phyloP scores from a whole-genome alignment of 805 yeast species.

The Saccharomycopsis synnaedendra region DNA sequence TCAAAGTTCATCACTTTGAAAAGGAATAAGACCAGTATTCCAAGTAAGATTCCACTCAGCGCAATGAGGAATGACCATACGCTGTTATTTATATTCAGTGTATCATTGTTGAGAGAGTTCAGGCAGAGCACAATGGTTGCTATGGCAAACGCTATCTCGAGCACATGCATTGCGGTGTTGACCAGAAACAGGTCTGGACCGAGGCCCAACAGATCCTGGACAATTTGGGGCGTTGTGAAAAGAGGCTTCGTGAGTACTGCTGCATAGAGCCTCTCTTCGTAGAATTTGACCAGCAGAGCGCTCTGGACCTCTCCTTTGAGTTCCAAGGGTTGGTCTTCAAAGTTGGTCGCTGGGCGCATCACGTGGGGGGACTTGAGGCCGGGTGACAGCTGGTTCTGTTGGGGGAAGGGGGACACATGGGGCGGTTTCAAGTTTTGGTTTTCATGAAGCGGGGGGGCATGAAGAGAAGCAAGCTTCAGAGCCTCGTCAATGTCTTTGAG shows the following conservation, averaged over 20 bases:
- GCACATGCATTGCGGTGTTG: constrained; percentile 14
- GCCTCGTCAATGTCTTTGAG: too few relatives aligned
- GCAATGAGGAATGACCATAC: constrained; percentile 30
- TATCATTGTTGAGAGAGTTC: constrained; percentile 20
- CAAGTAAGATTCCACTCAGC: constrained; percentile 24
- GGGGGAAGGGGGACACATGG: too few relatives aligned
- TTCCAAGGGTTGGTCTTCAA: background rate
- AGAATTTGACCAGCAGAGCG: background rate
- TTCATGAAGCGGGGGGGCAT: too few relatives aligned
- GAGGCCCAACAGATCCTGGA: constrained; percentile 13
- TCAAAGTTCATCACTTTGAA: constrained; percentile 29
- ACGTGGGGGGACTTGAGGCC: too few relatives aligned
- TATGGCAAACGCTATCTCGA: constrained; percentile 12
- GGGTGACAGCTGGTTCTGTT: too few relatives aligned
- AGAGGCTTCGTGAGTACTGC: constrained; percentile 11
- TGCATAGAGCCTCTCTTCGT: constrained; percentile 13
- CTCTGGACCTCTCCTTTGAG: constrained; percentile 1
- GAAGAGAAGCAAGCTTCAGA: too few relatives aligned
- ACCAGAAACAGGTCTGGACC: constrained; percentile 8
- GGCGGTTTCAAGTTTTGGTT: too few relatives aligned
- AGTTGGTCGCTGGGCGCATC: too few relatives aligned
- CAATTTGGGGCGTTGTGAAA: constrained; percentile 8
- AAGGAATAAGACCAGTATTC: constrained; percentile 26
- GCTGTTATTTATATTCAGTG: constrained; percentile 17
- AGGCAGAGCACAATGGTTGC: constrained; percentile 11